phyloP scores from a whole-genome alignment of 2,329 filamentous ascomycete genomes.

The Cytospora mali region DNA sequence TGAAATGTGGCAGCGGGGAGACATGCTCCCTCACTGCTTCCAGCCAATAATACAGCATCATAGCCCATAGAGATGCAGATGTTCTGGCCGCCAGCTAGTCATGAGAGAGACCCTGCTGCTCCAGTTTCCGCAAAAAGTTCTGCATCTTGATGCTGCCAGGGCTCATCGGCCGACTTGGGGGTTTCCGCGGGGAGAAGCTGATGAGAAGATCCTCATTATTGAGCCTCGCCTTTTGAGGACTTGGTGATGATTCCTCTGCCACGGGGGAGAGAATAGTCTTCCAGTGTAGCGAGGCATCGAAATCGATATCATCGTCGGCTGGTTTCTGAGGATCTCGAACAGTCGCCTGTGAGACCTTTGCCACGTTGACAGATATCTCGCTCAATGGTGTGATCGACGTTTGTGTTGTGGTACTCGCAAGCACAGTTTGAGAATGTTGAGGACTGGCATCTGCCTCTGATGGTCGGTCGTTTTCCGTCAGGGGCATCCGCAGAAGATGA shows the following conservation, averaged over 20 bases:
- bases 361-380: constrained; percentile 28
- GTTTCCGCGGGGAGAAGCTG: constrained; percentile 8
- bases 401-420: not conserved
- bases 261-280: constrained; percentile 26
- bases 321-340: constrained; percentile 10
- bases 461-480: constrained; percentile 25
- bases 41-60: constrained; percentile 4
- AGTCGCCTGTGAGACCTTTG: constrained; percentile 16
- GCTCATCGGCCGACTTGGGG: constrained; percentile 11
- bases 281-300: constrained; percentile 17
- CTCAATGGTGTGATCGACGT: constrained; percentile 12
- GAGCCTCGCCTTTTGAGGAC: constrained; percentile 18
- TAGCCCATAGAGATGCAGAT: constrained; percentile 19
- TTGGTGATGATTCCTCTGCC: constrained; percentile 25
- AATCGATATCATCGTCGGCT: constrained; percentile 6
- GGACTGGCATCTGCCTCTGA: constrained; percentile 8
- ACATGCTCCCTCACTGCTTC: not conserved
- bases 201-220: constrained; percentile 4
- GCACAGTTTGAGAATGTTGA: not conserved
- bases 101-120: constrained; percentile 27
- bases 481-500: constrained; percentile 20
- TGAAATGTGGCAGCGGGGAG: not conserved
- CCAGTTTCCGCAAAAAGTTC: constrained; percentile 26
- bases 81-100: constrained; percentile 19
- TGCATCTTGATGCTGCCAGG: constrained; percentile 28